These are phyloP conservation scores for Beauveria pseudobassiana DNA, from an alignment of 2,329 filamentous ascomycete genomes.

Conservation along the genomic window DNA sequence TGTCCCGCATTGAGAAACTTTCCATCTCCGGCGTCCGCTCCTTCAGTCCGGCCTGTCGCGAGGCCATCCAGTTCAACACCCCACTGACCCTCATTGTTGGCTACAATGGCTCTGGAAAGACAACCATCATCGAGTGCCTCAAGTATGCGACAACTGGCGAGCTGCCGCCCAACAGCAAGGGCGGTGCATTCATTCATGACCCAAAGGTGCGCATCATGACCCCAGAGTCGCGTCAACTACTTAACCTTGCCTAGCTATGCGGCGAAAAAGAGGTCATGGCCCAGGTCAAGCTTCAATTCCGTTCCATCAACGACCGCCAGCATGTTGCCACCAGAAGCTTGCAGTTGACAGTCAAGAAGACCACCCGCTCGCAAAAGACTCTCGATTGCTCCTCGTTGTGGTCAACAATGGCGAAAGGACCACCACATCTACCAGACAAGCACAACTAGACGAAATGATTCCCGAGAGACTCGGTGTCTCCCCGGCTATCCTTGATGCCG, in stretches of 20 bases:
- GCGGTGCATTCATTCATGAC: constrained; percentile 92
- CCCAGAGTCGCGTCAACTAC: background rate
- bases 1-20: constrained; percentile 84
- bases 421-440: constrained; percentile 70
- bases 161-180: constrained; percentile 82
- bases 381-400: constrained; percentile 74
- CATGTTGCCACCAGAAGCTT: constrained; percentile 80
- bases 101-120: constrained; percentile 96
- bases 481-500: constrained; percentile 80
- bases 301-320: constrained; percentile 65
- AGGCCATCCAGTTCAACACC: constrained; percentile 81
- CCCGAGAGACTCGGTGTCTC: constrained; percentile 84
- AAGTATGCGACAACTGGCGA: constrained; percentile 97
- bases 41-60: constrained; percentile 66
- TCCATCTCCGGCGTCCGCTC: constrained; percentile 79
- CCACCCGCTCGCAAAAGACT: constrained; percentile 67
- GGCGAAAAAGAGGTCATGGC: constrained; percentile 85
- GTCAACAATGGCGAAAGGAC: constrained; percentile 72
- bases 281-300: constrained; percentile 86
- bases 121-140: constrained; percentile 96
- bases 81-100: constrained; percentile 95
- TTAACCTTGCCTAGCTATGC: constrained; percentile 45
- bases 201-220: constrained; percentile 55
- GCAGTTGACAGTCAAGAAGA: constrained; percentile 82
- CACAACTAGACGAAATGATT: constrained; percentile 76